Conservation (phyloP, 441 rosid species). For the Euphorbia celastroides region DNA sequence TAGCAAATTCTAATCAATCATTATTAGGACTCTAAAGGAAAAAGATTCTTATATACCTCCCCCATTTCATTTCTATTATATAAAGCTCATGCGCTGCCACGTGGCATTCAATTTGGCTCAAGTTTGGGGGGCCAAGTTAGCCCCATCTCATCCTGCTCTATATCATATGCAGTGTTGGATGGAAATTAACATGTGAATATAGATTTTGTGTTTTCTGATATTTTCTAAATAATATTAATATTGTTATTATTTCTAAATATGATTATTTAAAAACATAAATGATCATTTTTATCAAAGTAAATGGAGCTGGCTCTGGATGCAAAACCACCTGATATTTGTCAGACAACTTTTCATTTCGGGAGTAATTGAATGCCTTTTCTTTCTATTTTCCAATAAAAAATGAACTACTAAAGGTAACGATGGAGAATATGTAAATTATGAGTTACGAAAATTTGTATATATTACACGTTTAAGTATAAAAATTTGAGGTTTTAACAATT, state of each 20-base stretch:
- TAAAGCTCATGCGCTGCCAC: not conserved
- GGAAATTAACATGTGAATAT: not conserved
- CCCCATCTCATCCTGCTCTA: conserved; percentile 16
- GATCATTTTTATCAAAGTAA: not conserved
- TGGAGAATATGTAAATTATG: too few relatives aligned
- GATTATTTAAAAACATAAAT: too few relatives aligned
- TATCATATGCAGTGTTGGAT: conserved; percentile 16
- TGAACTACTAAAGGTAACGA: too few relatives aligned
- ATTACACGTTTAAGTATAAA: too few relatives aligned
- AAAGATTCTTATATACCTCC: not conserved
- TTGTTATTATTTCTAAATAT: too few relatives aligned
- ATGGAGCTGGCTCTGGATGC: not conserved
- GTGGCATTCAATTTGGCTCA: not conserved
- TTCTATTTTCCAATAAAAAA: too few relatives aligned
- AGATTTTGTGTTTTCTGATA: not conserved
- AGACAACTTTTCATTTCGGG: too few relatives aligned
- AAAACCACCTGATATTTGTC: conserved; percentile 21
- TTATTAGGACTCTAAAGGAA: conserved; percentile 10
- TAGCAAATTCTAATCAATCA: conserved; percentile 14
- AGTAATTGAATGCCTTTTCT: too few relatives aligned
- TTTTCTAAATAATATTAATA: too few relatives aligned
- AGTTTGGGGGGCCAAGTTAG: too few relatives aligned
- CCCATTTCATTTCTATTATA: not conserved
- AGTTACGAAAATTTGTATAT: too few relatives aligned
- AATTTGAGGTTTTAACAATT: too few relatives aligned